A percentile compares a stretch with the other conserved stretches of the same genome.
phyloP scores from a whole-genome alignment of 1,284 basidiomycete genomes.

The Trichosporon asahii region DNA sequence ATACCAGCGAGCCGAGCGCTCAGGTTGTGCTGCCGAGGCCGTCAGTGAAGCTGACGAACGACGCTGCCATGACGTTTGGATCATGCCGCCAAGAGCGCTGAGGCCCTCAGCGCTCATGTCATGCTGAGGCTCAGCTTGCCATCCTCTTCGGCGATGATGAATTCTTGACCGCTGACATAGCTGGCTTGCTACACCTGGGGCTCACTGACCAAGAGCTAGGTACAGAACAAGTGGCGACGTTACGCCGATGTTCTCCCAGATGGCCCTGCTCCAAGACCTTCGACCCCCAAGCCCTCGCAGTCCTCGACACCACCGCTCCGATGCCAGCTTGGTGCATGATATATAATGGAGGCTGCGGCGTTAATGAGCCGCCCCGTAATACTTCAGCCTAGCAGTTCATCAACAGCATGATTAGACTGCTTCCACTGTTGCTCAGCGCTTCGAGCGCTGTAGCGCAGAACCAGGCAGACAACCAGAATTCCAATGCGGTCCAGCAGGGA shows the following conservation, averaged over 20 bases:
- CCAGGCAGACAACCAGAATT: not conserved
- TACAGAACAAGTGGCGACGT: not conserved
- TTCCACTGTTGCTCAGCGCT: slow-evolving; percentile 5
- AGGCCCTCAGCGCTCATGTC: not conserved
- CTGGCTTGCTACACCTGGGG: not conserved
- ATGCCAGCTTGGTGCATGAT: not conserved
- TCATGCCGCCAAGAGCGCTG: not conserved
- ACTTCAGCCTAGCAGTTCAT: not conserved
- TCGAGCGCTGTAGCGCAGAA: slow-evolving; percentile 7
- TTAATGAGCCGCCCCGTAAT: not conserved
- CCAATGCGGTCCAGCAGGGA: not conserved
- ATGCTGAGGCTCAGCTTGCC: not conserved
- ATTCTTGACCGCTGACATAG: not conserved
- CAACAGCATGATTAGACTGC: slow-evolving; percentile 2
- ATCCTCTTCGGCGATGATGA: not conserved
- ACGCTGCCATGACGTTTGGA: not conserved
- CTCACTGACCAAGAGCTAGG: not conserved
- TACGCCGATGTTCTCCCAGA: not conserved
- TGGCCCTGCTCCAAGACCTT: not conserved
- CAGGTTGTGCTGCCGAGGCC: not conserved
- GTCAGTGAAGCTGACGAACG: not conserved
- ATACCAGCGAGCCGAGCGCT: not conserved
- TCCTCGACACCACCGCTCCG: not conserved
- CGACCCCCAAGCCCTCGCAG: not conserved
- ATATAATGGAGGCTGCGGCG: not conserved